Evolutionary conservation across 345 rosid genomes (phyloP).

Genomic region (Eucalyptus melliodora): DNA sequence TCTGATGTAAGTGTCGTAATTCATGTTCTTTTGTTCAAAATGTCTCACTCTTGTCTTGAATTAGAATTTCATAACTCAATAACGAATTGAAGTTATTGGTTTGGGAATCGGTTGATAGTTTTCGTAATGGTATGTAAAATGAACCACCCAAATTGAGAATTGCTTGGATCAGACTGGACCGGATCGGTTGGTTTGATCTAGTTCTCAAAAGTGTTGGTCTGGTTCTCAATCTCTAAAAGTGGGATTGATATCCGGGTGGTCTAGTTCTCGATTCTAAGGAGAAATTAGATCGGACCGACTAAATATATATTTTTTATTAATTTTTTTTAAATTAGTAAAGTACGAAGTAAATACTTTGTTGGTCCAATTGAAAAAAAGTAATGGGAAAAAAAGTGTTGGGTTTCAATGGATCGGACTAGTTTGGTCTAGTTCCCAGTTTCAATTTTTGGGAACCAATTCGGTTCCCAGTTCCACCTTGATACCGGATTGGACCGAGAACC

Average conservation of each 20-base stretch:
- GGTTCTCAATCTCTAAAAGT: fast-evolving
- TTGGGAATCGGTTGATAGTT: fast-evolving
- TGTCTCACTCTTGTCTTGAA: background rate
- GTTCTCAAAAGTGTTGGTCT: fast-evolving
- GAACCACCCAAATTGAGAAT: fast-evolving
- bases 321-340: too few relatives aligned
- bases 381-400: fast-evolving
- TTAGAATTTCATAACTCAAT: background rate
- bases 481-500: fast-evolving
- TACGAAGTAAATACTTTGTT: fast-evolving
- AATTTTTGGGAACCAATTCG: fast-evolving
- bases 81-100: fast-evolving
- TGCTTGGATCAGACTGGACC: fast-evolving
- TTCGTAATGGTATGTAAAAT: fast-evolving
- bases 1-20: background rate
- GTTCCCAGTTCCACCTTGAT: too few relatives aligned
- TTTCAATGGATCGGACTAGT: fast-evolving
- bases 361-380: too few relatives aligned
- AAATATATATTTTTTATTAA: too few relatives aligned
- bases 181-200: fast-evolving
- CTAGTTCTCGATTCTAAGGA: too few relatives aligned
- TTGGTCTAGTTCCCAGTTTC: fast-evolving
- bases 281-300: fast-evolving
- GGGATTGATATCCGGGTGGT: fast-evolving
- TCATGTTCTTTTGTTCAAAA: background rate